Evolutionary conservation across 2,329 filamentous ascomycete species (phyloP).

Genomic region (Stagonosporopsis tanaceti): DNA sequence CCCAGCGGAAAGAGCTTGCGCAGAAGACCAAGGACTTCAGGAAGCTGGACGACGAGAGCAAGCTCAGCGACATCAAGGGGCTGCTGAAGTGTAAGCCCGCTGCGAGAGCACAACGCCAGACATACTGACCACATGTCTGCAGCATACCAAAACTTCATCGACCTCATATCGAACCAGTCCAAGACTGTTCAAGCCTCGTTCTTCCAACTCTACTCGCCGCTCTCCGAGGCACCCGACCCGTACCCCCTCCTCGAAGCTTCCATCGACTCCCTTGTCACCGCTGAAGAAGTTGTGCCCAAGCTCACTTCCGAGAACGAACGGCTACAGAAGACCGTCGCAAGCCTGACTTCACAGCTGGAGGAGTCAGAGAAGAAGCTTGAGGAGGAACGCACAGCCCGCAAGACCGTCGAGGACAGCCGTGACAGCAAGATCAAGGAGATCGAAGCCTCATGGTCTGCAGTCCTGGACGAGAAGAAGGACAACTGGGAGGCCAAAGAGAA

Average conservation of each 20-base stretch:
- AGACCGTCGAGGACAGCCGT: constrained; percentile 77
- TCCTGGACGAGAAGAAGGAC: constrained; percentile 90
- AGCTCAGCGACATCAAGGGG: constrained; percentile 86
- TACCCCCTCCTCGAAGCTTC: constrained; percentile 96
- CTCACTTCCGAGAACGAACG: constrained; percentile 88
- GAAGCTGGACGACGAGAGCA: constrained; percentile 88
- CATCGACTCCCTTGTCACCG: constrained; percentile 89
- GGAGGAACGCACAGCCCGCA: constrained; percentile 74
- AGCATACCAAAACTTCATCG: constrained; percentile 98
- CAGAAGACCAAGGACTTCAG: constrained; percentile 99
- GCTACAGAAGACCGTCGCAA: constrained; percentile 79
- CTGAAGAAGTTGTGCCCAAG: constrained; percentile 90
- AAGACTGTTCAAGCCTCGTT: constrained; percentile 95
- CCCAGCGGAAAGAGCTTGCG: constrained; percentile 96
- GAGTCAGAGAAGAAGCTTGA: constrained; percentile 83
- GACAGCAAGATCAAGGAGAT: constrained; percentile 87
- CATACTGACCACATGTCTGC: constrained; percentile 31
- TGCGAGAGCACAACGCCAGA: neutral
- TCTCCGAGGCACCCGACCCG: constrained; percentile 95
- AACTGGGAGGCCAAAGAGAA: constrained; percentile 97
- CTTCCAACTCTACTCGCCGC: constrained; percentile 86
- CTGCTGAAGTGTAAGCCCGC: constrained; percentile 76
- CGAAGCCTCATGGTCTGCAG: constrained; percentile 87
- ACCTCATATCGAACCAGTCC: constrained; percentile 93
- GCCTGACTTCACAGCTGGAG: constrained; percentile 81